Conservation (phyloP, 768 basidiomycete species). For the Daedaleopsis nitida region DNA sequence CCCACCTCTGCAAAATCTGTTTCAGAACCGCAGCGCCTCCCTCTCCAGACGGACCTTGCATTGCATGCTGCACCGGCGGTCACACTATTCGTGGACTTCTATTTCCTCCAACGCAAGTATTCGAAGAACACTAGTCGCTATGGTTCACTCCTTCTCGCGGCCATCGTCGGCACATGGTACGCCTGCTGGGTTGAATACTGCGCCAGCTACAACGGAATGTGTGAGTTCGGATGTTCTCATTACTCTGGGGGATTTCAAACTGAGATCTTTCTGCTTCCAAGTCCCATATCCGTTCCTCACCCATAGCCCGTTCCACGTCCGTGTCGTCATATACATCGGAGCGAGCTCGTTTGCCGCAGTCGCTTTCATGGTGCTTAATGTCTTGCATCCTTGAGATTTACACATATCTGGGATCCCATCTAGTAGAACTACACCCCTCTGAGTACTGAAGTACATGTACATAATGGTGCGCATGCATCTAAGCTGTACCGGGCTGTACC, state of each 20-base stretch:
- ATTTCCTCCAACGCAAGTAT: constrained; percentile 64
- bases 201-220: constrained; percentile 58
- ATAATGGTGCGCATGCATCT: no score
- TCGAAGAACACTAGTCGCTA: constrained; percentile 32
- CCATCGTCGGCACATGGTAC: constrained; percentile 49
- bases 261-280: constrained; percentile 26
- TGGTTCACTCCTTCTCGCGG: constrained; percentile 35
- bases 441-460: no score
- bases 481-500: no score
- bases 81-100: constrained; percentile 65
- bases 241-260: constrained; percentile 5
- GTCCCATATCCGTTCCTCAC: constrained; percentile 88
- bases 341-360: constrained; percentile 52
- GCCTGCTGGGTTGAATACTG: constrained; percentile 68
- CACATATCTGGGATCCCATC: not conserved
- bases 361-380: constrained; percentile 63
- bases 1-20: constrained; percentile 34
- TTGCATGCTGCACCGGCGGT: constrained; percentile 67
- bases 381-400: constrained; percentile 42
- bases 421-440: not conserved
- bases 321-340: constrained; percentile 61
- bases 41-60: constrained; percentile 47
- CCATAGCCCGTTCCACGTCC: constrained; percentile 48
- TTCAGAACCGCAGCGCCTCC: constrained; percentile 39
- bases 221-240: constrained; percentile 40